Evolutionary conservation across 495 filamentous ascomycete species (phyloP), one percentile per base, ranked within the genome.

Genomic region (Aspergillus indologenus): DNA sequence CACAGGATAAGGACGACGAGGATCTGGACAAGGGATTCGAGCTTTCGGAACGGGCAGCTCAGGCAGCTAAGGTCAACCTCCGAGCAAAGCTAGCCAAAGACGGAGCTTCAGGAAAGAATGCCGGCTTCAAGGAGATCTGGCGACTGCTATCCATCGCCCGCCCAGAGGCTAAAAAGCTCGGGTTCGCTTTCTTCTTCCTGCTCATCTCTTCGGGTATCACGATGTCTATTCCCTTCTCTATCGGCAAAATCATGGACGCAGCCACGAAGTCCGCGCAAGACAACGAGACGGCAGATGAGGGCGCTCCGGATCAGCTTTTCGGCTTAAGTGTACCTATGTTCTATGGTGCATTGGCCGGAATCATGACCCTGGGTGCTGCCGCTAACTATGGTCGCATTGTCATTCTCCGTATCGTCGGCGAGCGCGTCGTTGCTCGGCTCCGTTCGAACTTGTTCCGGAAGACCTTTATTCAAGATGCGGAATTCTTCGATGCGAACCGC

Each of bases 401-500:
- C 45, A 86, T 97, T 42, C 84, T 98, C 3, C 83, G 94, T n/a
- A 94, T 97, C 59, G 89, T 98, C 43, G 94, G 94, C 53, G 94
- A 98, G 71, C 83, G 95, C 29, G 91, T 98, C 50, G 95, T 98
- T 24, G 85, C 94, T 17, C 82, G 92, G 62, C 80, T 97, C 59
- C 85, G 94, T 44, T 93, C 92, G 11, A 87, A 89, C 71, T 85
- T 98, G 20, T 98, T 94, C 77, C 83, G 90, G 53, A 83, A 88
- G 65, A 98, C 94, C 0, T 94, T 95, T 59, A 77, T 91, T 20
- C 94, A 98, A 67, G 91, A 98, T 71, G 95, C 95, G 57, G 94
- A 98, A 68, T 98, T 98, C 78, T 98, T 98, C 69, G 94, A 98
- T 69, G 94, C 94, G 42, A 98, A 98, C 75, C 83, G 95, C 19